Evolutionary conservation across 2,329 filamentous ascomycete species (phyloP).

Genomic region (Scorias spongiosa): DNA sequence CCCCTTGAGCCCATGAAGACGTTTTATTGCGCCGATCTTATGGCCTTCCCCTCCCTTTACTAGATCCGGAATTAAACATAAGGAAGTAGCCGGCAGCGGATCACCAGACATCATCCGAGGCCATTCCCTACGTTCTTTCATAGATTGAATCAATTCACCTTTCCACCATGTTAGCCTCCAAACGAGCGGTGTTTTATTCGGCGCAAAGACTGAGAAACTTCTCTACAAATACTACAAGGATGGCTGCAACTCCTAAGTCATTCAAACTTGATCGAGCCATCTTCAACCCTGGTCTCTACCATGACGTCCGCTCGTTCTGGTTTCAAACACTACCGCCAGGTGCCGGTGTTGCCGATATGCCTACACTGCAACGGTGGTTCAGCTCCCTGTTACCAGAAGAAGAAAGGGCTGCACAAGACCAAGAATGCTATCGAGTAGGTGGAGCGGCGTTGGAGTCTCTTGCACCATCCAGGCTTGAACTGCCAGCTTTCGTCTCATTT

Average conservation of each 20-base stretch:
- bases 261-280: conserved; percentile 23
- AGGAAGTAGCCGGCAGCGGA: no score
- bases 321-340: conserved; percentile 20
- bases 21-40: no score
- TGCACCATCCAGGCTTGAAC: conserved; percentile 18
- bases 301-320: conserved; percentile 23
- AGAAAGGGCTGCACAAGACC: conserved; percentile 24
- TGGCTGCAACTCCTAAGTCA: conserved; percentile 1
- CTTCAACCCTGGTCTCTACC: conserved; percentile 26
- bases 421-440: conserved; percentile 20
- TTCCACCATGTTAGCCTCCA: no score
- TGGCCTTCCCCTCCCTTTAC: no score
- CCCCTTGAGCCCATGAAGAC: no score
- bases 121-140: no score
- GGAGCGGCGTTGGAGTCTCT: conserved; percentile 23
- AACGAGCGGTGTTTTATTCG: no score
- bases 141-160: no score
- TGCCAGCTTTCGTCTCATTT: conserved; percentile 15
- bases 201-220: no score
- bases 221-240: neutral
- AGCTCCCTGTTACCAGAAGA: conserved; percentile 14
- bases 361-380: conserved; percentile 24
- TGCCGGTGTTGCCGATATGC: conserved; percentile 13
- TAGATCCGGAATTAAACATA: no score
- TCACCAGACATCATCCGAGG: no score